Evolutionary conservation across 345 rosid species (phyloP).

Genomic region (Litchi chinensis): DNA sequence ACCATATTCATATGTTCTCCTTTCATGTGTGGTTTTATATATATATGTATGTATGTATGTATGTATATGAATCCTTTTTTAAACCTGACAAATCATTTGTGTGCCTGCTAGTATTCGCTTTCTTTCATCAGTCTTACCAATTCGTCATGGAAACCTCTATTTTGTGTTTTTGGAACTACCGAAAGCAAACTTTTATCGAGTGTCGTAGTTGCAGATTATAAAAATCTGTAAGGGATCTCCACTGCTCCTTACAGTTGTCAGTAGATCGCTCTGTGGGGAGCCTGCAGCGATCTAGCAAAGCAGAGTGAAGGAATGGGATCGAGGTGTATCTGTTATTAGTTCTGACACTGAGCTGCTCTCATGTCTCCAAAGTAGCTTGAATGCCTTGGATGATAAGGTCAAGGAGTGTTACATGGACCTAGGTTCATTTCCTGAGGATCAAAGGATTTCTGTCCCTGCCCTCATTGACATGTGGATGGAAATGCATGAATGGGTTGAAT

Average conservation of each 20-base stretch:
- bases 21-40: not conserved
- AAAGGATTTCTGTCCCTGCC: slow-evolving; percentile 43
- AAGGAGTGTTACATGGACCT: slow-evolving; percentile 64
- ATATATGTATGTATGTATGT: no score
- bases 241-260: slow-evolving; percentile 52
- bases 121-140: not conserved
- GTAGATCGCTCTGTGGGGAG: slow-evolving; percentile 44
- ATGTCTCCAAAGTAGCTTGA: slow-evolving; percentile 51
- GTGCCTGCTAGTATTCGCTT: not conserved
- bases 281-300: slow-evolving; percentile 37
- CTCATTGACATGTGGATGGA: slow-evolving; percentile 62
- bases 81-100: not conserved
- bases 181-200: not conserved
- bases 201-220: slow-evolving; percentile 41
- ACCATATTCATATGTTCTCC: not conserved
- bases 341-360: slow-evolving; percentile 29
- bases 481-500: slow-evolving; percentile 34
- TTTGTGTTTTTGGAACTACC: not conserved
- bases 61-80: not conserved
- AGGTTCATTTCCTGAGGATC: slow-evolving; percentile 63
- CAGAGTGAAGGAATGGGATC: slow-evolving; percentile 27
- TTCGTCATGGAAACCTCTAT: not conserved
- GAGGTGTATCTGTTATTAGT: slow-evolving; percentile 33
- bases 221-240: slow-evolving; percentile 63
- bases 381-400: slow-evolving; percentile 25